Conservation (phyloP, 352 stramenopile genomes). For the Phytophthora ohioensis region DNA sequence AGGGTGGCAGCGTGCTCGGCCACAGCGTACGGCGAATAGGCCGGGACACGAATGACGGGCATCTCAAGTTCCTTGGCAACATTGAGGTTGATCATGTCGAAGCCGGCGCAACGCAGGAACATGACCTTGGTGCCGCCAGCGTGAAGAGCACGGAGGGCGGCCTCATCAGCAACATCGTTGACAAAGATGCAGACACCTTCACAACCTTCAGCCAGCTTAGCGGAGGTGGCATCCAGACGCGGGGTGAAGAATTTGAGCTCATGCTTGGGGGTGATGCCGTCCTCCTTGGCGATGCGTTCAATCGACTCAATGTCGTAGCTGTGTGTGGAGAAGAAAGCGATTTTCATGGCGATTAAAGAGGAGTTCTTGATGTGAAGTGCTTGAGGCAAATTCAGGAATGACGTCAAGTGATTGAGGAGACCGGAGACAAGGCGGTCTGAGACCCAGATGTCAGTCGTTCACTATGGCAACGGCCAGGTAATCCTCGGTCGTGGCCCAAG, state of each 20-base stretch:
- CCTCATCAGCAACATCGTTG: conserved; percentile 81
- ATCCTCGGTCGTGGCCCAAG: too few species aligned
- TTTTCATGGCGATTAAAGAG: conserved; percentile 64
- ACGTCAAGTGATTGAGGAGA: conserved; percentile 4
- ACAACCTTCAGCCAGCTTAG: conserved; percentile 59
- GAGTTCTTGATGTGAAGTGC: conserved; percentile 10
- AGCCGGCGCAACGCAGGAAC: conserved; percentile 84
- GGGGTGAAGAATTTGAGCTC: conserved; percentile 68
- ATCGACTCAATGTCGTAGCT: conserved; percentile 79
- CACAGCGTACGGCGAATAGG: conserved; percentile 85
- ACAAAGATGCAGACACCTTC: conserved; percentile 87
- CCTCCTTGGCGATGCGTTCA: conserved; percentile 47
- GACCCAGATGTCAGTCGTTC: conserved; percentile 2
- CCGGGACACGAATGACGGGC: conserved; percentile 68
- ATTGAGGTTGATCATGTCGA: conserved; percentile 80
- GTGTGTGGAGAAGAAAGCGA: conserved; percentile 84
- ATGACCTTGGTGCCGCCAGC: conserved; percentile 64
- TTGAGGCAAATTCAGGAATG: conserved; percentile 41
- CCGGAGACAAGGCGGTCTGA: background rate
- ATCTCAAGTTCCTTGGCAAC: conserved; percentile 68
- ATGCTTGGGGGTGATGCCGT: conserved; percentile 52
- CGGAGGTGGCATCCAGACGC: conserved; percentile 59
- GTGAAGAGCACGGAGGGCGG: conserved; percentile 58
- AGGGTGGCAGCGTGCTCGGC: conserved; percentile 80
- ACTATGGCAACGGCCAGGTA: background rate